Evolutionary conservation across 306 rosid genomes (phyloP).

Genomic region (Cucumis hystrix): DNA sequence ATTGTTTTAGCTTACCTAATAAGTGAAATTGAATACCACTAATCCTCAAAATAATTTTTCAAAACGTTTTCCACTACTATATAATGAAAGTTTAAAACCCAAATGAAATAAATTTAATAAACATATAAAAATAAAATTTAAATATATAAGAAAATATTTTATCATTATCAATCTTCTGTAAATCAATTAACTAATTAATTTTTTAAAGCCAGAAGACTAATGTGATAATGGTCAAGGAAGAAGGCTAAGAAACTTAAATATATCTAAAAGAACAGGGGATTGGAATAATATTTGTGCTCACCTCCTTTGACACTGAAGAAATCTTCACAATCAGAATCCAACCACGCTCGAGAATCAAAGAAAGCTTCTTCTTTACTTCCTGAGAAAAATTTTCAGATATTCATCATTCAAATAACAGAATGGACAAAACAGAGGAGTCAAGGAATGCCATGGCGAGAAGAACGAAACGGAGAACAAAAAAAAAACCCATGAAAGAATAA

Average conservation of each 20-base stretch:
- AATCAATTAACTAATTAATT: no score
- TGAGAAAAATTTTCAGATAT: background rate
- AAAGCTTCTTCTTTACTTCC: constrained; percentile 1
- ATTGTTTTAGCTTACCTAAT: no score
- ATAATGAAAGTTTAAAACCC: no score
- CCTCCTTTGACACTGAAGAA: constrained; percentile 9
- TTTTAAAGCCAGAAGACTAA: background rate
- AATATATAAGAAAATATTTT: background rate
- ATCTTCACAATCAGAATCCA: constrained; percentile 4
- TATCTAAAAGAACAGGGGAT: background rate
- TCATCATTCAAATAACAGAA: background rate
- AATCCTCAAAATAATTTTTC: no score
- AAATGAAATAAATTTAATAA: no score
- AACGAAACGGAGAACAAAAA: background rate
- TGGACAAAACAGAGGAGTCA: background rate
- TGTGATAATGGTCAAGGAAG: background rate
- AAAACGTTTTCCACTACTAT: no score
- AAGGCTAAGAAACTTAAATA: background rate
- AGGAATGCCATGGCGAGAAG: background rate
- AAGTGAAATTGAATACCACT: no score
- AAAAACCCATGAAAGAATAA: background rate
- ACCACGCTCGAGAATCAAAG: constrained; percentile 3
- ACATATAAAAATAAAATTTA: background rate
- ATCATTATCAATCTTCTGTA: no score
- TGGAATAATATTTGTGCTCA: background rate